These are phyloP conservation scores for Salix exigua DNA, from an alignment of 345 rosid genomes.

Conservation along the genomic window DNA sequence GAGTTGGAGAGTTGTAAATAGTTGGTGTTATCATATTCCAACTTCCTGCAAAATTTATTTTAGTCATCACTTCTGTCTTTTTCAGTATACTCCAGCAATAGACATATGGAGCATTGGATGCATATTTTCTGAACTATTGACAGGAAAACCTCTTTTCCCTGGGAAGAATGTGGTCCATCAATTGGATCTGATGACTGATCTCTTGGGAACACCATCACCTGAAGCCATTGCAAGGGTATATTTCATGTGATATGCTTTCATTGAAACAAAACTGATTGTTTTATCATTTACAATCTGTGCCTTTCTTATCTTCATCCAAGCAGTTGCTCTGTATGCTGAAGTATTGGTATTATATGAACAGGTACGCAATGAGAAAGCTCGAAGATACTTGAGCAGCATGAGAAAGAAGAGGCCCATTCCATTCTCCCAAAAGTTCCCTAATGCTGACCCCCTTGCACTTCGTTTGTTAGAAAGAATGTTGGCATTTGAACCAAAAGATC, in stretches of 20 bases:
- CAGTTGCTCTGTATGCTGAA: constrained; percentile 15
- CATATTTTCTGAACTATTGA: constrained; percentile 90
- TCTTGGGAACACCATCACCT: constrained; percentile 84
- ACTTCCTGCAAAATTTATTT: neutral
- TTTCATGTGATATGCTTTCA: constrained; percentile 9
- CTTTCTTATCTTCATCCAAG: neutral
- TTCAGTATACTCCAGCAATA: constrained; percentile 94
- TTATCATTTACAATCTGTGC: neutral
- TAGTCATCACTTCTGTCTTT: constrained; percentile 3
- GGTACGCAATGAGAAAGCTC: constrained; percentile 97
- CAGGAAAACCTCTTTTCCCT: constrained; percentile 94
- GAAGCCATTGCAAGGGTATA: constrained; percentile 93
- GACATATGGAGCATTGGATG: constrained; percentile 98
- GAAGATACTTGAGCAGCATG: constrained; percentile 93
- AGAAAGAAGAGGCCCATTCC: constrained; percentile 82
- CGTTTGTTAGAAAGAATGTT: constrained; percentile 82
- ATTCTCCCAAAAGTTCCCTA: constrained; percentile 80
- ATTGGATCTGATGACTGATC: constrained; percentile 90
- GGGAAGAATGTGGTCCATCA: constrained; percentile 98
- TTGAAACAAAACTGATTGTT: neutral
- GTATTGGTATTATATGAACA: constrained; percentile 26
- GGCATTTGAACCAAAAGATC: constrained; percentile 90
- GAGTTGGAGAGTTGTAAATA: neutral
- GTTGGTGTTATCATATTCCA: neutral
- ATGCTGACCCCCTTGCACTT: constrained; percentile 91